Conservation (phyloP, 164 flowering plant genomes). For the Stephania japonica region DNA sequence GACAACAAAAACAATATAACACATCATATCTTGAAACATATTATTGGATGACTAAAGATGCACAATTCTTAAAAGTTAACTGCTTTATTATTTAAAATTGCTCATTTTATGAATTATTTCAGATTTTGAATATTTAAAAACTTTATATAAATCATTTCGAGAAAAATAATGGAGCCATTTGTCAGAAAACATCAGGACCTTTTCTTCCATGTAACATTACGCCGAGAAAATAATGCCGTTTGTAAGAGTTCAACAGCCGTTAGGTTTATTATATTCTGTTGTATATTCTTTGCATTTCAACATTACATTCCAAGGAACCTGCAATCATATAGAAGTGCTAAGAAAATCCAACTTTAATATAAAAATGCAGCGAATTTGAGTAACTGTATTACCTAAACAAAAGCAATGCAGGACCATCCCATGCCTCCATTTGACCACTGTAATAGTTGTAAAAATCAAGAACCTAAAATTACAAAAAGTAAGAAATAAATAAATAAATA, state of each 20-base stretch:
- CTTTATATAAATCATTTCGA: no score
- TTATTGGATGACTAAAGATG: background rate
- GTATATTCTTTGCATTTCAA: background rate
- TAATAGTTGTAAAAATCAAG: constrained; percentile 91
- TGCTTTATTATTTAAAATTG: no score
- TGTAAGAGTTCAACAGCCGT: background rate
- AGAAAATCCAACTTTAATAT: background rate
- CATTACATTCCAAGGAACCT: background rate
- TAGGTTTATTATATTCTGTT: background rate
- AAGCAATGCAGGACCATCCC: constrained; percentile 99
- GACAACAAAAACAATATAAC: background rate
- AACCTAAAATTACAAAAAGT: constrained; percentile 37
- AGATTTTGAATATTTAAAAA: no score
- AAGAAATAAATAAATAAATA: background rate
- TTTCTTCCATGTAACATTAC: background rate
- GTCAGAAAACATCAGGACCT: no score
- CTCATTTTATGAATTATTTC: no score
- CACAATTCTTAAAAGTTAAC: no score
- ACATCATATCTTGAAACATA: background rate
- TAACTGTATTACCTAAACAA: constrained; percentile 67
- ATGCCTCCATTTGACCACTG: constrained; percentile 99
- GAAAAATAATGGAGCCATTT: no score
- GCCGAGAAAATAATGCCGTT: background rate
- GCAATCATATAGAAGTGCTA: background rate
- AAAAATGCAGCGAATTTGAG: background rate